These are phyloP conservation scores for Arabidopsis thaliana DNA, from an alignment of 345 rosid species.

Conservation along the genomic window DNA sequence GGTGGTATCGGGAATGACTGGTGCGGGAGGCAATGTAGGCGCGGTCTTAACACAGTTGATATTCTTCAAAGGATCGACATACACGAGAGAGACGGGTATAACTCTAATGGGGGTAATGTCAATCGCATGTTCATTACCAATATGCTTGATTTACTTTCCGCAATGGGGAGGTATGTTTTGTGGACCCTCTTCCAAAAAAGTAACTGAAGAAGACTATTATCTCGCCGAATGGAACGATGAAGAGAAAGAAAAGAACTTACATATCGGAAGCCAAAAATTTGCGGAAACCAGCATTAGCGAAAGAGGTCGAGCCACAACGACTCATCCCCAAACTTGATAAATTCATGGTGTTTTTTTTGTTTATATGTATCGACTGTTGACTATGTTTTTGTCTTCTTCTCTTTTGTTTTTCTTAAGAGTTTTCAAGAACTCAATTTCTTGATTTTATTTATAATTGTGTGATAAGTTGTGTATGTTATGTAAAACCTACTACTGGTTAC, in stretches of 20 bases:
- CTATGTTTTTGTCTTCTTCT: background rate
- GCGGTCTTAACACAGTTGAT: constrained; percentile 83
- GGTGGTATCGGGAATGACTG: constrained; percentile 83
- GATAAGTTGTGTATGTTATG: constrained; percentile 28
- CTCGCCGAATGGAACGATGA: constrained; percentile 67
- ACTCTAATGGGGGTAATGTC: constrained; percentile 83
- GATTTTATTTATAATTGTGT: background rate
- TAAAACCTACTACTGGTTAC: constrained; percentile 15
- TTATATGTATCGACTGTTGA: constrained; percentile 9
- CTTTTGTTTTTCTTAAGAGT: constrained; percentile 7
- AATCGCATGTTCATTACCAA: constrained; percentile 68
- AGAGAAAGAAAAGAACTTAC: constrained; percentile 61
- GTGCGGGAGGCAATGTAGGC: constrained; percentile 89
- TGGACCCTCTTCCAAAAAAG: constrained; percentile 57
- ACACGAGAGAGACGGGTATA: constrained; percentile 79
- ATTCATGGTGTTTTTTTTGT: background rate
- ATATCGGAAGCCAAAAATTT: constrained; percentile 65
- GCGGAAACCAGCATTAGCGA: constrained; percentile 75
- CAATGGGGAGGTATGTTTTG: constrained; percentile 98
- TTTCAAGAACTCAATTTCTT: constrained; percentile 12
- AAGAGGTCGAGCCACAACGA: constrained; percentile 51
- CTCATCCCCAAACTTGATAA: constrained; percentile 34
- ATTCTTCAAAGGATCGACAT: constrained; percentile 83
- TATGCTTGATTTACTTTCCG: constrained; percentile 74
- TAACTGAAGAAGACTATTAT: constrained; percentile 81